phyloP scores from a whole-genome alignment of 2,329 filamentous ascomycete species.

The Aureobasidium sp. region DNA sequence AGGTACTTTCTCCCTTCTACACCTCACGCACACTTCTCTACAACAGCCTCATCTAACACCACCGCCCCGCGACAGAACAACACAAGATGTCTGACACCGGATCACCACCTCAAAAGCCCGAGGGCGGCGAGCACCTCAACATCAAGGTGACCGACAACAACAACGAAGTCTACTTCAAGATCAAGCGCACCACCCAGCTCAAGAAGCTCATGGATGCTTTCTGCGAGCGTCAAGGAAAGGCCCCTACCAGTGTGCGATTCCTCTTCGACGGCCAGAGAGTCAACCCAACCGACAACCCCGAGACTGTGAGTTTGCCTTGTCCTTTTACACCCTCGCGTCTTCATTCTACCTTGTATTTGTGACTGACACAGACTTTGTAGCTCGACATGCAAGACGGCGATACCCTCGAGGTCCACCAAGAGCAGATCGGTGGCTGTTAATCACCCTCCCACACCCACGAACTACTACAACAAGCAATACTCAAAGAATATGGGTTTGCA shows the following conservation, averaged over 20 bases:
- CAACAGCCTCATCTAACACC: background rate
- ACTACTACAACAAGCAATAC: background rate
- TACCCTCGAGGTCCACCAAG: slow-evolving; percentile 93
- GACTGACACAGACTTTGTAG: slow-evolving; percentile 40
- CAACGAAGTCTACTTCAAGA: slow-evolving; percentile 99
- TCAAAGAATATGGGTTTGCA: background rate
- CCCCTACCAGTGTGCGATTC: slow-evolving; percentile 76
- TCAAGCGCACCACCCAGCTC: slow-evolving; percentile 90
- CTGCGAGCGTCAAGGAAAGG: slow-evolving; percentile 92
- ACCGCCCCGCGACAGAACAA: slow-evolving; percentile 35
- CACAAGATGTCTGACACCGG: slow-evolving; percentile 46
- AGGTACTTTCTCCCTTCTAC: slow-evolving; percentile 5
- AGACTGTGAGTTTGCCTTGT: slow-evolving; percentile 60
- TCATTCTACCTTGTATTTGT: background rate
- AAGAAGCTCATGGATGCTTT: slow-evolving; percentile 99
- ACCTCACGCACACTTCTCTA: background rate
- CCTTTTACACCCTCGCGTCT: background rate
- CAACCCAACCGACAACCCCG: slow-evolving; percentile 80
- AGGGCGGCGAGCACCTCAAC: slow-evolving; percentile 75
- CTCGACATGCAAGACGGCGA: slow-evolving; percentile 96
- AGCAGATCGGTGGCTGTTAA: slow-evolving; percentile 76
- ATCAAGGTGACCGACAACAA: slow-evolving; percentile 99
- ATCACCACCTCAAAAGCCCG: slow-evolving; percentile 33
- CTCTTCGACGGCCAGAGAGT: slow-evolving; percentile 94
- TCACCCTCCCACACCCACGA: background rate